Percentiles rank a stretch among this genome's conserved stretches.
phyloP scores from a whole-genome alignment of 306 rosid species.

The Cicer bijugum region DNA sequence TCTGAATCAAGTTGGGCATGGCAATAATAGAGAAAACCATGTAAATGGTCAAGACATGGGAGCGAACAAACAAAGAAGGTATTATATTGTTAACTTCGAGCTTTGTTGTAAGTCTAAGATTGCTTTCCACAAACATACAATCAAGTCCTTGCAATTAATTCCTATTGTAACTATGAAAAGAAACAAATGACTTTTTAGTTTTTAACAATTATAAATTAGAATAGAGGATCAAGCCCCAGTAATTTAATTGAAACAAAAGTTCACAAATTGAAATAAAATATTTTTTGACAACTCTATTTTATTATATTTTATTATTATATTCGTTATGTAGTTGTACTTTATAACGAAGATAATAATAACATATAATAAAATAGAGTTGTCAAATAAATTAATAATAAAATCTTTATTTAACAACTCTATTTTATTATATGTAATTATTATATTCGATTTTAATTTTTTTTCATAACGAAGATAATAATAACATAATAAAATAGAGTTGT shows the following conservation, averaged over 20 bases:
- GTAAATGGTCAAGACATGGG: background rate
- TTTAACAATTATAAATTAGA: background rate
- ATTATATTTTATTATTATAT: too few relatives aligned
- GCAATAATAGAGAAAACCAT: conserved; percentile 7
- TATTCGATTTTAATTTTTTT: too few relatives aligned
- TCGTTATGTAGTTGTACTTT: too few relatives aligned
- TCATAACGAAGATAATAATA: too few relatives aligned
- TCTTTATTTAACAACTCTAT: too few relatives aligned
- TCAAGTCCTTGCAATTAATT: background rate
- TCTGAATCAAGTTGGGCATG: background rate
- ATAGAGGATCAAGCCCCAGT: background rate
- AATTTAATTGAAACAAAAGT: background rate
- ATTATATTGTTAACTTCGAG: conserved; percentile 14
- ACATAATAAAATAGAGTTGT: too few relatives aligned
- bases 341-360: too few relatives aligned
- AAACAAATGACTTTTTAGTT: conserved; percentile 23
- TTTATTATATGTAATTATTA: too few relatives aligned
- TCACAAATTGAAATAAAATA: conserved; percentile 1
- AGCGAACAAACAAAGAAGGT: background rate
- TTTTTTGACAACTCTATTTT: too few relatives aligned
- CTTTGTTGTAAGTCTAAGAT: conserved; percentile 23
- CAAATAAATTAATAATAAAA: too few relatives aligned
- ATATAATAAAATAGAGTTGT: too few relatives aligned
- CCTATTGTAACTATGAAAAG: background rate
- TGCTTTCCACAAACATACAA: background rate